Evolutionary conservation across 106 monocot species (phyloP), one percentile per base, ranked within the genome.

Genomic region (Iris macrosiphon): DNA sequence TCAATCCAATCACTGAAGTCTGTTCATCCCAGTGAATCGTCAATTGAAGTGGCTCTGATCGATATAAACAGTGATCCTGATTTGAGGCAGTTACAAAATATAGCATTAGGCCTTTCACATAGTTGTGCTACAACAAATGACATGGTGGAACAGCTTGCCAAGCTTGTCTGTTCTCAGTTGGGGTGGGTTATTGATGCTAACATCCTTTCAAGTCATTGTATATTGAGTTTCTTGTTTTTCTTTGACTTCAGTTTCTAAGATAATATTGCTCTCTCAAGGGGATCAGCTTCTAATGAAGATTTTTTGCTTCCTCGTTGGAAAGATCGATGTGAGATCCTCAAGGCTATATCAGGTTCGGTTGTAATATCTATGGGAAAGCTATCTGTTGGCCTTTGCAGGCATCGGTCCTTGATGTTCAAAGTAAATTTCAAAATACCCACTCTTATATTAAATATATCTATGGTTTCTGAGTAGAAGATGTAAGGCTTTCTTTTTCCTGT

Each of bases 371-470:
- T 86, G 7, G 89, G 96, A 49, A 89, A 75, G 75, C 54, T 96
- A 43, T 68, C 82, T 38, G 63, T 72, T 61, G 96, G 96, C 58
- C 79, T 90, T 40, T 96, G 96, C 70, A 79, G 77, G 45, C 96
- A 96, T 40, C 89, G 96, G 33, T 73, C 86, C 8, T 57, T 96
- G 59, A 60, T 96, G 13, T 96, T 90, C 64, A 96, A 96, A 77
- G 96, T 96, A 77, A 52, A 25, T 26, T 52, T 40, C 21, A 14
- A 11, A 23, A n/a, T 49, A 21, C 39, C 13, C 24, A 60, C 21
- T 65, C 44, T 23, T 40, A 29, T 43, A 35, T 55, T 49, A 2
- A 45, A 44, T 19, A 18, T 43, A 33, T 27, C 43, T 31, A 19
- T 21, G 9, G 26, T 41, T 65, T 45, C 35, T 52, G 26, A 18